These are phyloP conservation scores for Hypomyces perniciosus DNA, from an alignment of 2,329 filamentous ascomycete genomes.

Conservation along the genomic window DNA sequence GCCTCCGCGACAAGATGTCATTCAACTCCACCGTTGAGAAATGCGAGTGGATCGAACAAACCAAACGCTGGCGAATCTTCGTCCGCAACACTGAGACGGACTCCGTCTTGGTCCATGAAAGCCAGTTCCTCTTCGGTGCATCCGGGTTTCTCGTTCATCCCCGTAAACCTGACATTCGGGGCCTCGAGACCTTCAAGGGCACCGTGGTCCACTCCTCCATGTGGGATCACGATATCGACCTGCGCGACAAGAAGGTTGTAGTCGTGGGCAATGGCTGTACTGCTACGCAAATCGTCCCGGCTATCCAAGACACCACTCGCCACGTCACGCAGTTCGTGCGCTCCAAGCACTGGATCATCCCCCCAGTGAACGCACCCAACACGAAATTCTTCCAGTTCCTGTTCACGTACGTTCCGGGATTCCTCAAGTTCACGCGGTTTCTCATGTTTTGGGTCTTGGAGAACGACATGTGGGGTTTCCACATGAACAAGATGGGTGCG, in stretches of 20 bases:
- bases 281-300: slow-evolving; percentile 47
- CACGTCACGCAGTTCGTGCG: slow-evolving; percentile 38
- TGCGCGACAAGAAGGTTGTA: slow-evolving; percentile 41
- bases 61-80: slow-evolving; percentile 29
- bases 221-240: slow-evolving; percentile 47
- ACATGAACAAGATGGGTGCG: slow-evolving; percentile 30
- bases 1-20: slow-evolving; percentile 32
- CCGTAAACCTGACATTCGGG: slow-evolving; percentile 38
- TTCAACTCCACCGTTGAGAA: slow-evolving; percentile 32
- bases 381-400: slow-evolving; percentile 23
- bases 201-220: slow-evolving; percentile 48
- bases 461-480: slow-evolving; percentile 30
- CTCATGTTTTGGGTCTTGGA: slow-evolving; percentile 36
- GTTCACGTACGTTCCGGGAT: slow-evolving; percentile 43
- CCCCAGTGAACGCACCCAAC: slow-evolving; percentile 22
- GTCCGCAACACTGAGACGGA: slow-evolving; percentile 21
- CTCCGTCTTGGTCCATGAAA: slow-evolving; percentile 28
- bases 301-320: slow-evolving; percentile 30
- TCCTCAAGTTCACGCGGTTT: slow-evolving; percentile 32
- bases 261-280: slow-evolving; percentile 52
- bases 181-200: slow-evolving; percentile 45
- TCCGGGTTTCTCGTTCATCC: slow-evolving; percentile 30
- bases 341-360: slow-evolving; percentile 38
- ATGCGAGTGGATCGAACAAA: slow-evolving; percentile 34
- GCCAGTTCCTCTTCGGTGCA: slow-evolving; percentile 34